Base-by-base conservation (phyloP, 495 filamentous ascomycete species). In the Baudoinia panamericana region DNA sequence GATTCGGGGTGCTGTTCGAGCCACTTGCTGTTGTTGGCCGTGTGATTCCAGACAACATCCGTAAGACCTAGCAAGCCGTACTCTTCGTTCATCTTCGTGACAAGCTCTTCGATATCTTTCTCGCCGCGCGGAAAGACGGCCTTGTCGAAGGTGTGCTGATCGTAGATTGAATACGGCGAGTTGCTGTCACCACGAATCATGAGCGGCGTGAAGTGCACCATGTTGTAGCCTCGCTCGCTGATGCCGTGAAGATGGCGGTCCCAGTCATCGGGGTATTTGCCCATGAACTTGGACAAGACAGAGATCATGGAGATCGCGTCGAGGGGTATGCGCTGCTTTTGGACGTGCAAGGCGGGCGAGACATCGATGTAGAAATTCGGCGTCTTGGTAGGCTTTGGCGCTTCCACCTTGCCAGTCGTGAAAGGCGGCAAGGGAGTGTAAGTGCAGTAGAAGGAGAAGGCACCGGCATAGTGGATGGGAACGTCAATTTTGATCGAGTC, bases 21-120 rank as follows among this genome's bases (percentile, higher is more conserved):
- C 92, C 92, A 99, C 44, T 78, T 72, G 61, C 81, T 94, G 59
- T 96, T 94, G 59, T 94, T 70, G 2, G 92, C 92, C 18, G 92
- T 99, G 59, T 99, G 92, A 50, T 99, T 99, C 74, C 85, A 88
- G 18, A 99, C 92, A 33, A 99, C 86, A 56, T 99, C 92, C 2
- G 90, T 94, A 64, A 99, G 58, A 47, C 82, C 85, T 31, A 96
- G 67, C 33, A 99, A 63, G 0, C 80, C 80, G 56, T 88, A 75
- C 28, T 93, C 75, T 20, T 80, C 73, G 56, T 92, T 83, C 74
- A 99, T 80, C 56, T 72, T 82, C 17, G 72, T 59, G 35, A 92
- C 73, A 62, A 99, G 66, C 17, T 71, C 63, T 40, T 76, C 63
- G 37, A 96, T 71, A 58, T 96, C 87, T 41, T 77, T 63, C 56